These are phyloP conservation scores for Glycine tomentella DNA, from an alignment of 306 rosid genomes.

Conservation along the genomic window DNA sequence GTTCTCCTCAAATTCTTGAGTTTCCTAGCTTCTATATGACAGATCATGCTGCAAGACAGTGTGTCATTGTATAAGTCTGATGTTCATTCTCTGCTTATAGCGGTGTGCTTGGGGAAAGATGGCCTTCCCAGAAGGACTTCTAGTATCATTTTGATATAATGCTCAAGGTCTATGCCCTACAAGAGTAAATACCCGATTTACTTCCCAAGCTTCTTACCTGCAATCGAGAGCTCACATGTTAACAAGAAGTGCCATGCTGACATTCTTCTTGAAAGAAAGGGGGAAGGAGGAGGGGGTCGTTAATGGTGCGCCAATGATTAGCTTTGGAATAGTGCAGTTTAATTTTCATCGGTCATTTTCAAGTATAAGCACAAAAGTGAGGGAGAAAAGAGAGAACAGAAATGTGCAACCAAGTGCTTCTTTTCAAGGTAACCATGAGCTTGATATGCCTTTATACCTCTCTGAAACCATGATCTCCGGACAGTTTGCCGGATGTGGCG, in stretches of 20 bases:
- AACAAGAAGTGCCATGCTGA: conserved; percentile 27
- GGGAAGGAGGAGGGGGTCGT: too few relatives aligned
- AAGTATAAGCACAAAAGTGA: conserved; percentile 14
- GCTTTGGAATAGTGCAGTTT: not conserved
- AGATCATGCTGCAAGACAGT: conserved; percentile 31
- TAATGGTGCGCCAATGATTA: too few relatives aligned
- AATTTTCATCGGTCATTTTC: not conserved
- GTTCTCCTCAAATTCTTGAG: conserved; percentile 12
- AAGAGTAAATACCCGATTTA: conserved; percentile 7
- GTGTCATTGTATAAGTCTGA: conserved; percentile 17
- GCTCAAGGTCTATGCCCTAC: conserved; percentile 16
- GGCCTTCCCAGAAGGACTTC: conserved; percentile 30
- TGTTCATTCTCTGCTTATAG: conserved; percentile 35
- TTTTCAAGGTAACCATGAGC: conserved; percentile 12
- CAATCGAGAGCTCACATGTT: conserved; percentile 43
- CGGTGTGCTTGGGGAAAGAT: conserved; percentile 38
- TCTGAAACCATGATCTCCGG: conserved; percentile 88
- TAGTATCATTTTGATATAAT: conserved; percentile 19
- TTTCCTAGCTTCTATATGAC: conserved; percentile 39
- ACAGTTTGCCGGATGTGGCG: conserved; percentile 81
- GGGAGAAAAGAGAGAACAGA: not conserved
- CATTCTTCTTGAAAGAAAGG: not conserved
- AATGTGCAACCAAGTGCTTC: conserved; percentile 11
- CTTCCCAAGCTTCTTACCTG: conserved; percentile 65
- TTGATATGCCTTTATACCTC: conserved; percentile 58